Evolutionary conservation across 2,329 filamentous ascomycete genomes (phyloP), one percentile per base, ranked within the genome.

Genomic region (Amphichorda felina): DNA sequence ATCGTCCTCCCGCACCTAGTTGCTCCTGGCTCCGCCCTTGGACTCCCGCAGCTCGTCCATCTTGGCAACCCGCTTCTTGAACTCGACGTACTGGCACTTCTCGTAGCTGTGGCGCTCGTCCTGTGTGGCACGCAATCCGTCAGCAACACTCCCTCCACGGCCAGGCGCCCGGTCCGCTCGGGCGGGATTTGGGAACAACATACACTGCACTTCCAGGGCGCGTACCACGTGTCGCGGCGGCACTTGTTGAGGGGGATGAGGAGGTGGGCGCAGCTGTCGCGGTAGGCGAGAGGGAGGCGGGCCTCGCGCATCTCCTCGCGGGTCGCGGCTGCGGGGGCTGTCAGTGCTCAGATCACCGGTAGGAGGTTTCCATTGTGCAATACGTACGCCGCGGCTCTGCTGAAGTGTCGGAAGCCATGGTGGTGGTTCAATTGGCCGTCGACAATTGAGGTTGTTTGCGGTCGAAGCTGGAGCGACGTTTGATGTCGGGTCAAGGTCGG

Each of bases 51-150:
- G 65, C 69, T 98, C 88, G 52, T 96, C 79, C 91, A 98, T 98
- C 79, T 94, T 96, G 55, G 82, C 85, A 45, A 98, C 91, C 40
- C 91, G 79, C 73, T 89, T 86, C 78, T 94, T 94, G 72, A 98
- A 98, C 60, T 96, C 91, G 45, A 83, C 83, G 64, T 98, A 98
- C 56, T 98, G 91, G 75, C 91, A 98, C 63, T 96, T 96, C 60
- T 98, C 91, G 71, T 98, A 98, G 54, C 79, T 82, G 66, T 98
- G 91, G 68, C 91, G 74, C 71, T 98, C 91, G 60, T 87, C 79
- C 91, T 96, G 55, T 40, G 11, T 17, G n/a, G 29, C 15, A 7
- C 14, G 15, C 6, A 21, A 17, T 13, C 33, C 38, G 36, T 37
- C 38, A 36, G 22, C 43, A 21, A 4, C 14, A 14, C 21, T 24